Conservation (phyloP, 352 stramenopile species). For the Phytopythium delawarense region DNA sequence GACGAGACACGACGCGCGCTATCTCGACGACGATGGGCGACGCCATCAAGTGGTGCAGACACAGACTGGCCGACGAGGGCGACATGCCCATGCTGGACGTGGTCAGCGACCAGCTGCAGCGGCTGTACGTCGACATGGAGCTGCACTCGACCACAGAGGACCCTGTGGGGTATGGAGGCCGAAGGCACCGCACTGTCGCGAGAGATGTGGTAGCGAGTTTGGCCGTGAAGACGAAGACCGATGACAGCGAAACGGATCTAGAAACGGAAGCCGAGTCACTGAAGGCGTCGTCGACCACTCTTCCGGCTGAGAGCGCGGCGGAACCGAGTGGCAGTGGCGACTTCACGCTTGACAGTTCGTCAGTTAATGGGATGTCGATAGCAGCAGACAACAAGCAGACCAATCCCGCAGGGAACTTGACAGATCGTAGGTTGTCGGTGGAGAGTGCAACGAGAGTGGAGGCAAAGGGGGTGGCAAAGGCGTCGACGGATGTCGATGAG, state of each 20-base stretch:
- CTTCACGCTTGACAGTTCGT: background rate
- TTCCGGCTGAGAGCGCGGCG: no score
- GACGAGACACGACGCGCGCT: constrained; percentile 8
- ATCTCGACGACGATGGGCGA: constrained; percentile 29
- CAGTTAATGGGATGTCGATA: background rate
- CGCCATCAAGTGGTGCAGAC: constrained; percentile 22
- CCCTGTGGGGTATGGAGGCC: background rate
- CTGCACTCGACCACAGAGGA: constrained; percentile 5
- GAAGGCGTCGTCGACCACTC: background rate
- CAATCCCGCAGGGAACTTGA: background rate
- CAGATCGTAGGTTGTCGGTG: background rate
- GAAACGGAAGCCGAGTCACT: background rate
- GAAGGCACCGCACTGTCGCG: no score
- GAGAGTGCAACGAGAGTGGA: background rate
- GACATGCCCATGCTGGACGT: constrained; percentile 19
- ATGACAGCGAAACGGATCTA: background rate
- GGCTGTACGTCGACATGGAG: constrained; percentile 34
- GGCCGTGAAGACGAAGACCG: background rate
- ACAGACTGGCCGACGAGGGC: constrained; percentile 14
- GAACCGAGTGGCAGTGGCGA: background rate
- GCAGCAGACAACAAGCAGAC: background rate
- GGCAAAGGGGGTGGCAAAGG: background rate
- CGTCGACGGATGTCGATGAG: background rate
- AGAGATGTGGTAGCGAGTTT: background rate
- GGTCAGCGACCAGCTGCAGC: constrained; percentile 23